Conservation (phyloP, 2,329 filamentous ascomycete genomes). For the Penicillium paneum region DNA sequence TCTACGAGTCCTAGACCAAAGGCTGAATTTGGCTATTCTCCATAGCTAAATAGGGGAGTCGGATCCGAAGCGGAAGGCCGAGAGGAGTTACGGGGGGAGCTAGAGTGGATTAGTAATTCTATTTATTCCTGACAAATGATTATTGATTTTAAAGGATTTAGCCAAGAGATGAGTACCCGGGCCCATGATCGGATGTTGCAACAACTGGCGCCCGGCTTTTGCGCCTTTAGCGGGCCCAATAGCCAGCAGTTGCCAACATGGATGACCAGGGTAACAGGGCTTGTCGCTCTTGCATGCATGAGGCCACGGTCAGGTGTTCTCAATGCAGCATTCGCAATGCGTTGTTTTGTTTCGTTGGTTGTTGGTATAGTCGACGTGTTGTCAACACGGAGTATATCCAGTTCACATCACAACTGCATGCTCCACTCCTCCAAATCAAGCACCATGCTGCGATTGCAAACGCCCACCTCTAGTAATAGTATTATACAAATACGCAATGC, state of each 20-base stretch:
- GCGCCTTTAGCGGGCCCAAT: background rate
- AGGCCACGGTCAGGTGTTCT: conserved; percentile 4
- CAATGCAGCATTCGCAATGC: background rate
- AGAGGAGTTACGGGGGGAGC: background rate
- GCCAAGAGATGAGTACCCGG: background rate
- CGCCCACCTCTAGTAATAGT: background rate
- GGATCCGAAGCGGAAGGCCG: conserved; percentile 1
- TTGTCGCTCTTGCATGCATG: conserved; percentile 1
- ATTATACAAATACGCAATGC: background rate
- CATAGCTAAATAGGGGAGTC: background rate
- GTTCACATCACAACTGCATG: background rate
- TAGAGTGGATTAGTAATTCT: background rate
- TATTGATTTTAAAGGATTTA: background rate
- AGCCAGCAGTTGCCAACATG: background rate
- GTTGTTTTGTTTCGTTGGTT: background rate
- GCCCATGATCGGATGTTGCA: conserved; percentile 6
- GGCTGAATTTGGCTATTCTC: background rate
- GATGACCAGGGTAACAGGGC: background rate
- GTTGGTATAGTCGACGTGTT: background rate
- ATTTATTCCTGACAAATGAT: background rate
- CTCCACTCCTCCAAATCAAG: background rate
- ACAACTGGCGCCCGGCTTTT: background rate
- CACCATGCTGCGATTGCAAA: background rate
- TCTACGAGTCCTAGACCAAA: background rate
- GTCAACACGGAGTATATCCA: background rate